These are phyloP conservation scores for Boletus rufocinnamomeus DNA, from an alignment of 768 basidiomycete genomes.

Conservation along the genomic window DNA sequence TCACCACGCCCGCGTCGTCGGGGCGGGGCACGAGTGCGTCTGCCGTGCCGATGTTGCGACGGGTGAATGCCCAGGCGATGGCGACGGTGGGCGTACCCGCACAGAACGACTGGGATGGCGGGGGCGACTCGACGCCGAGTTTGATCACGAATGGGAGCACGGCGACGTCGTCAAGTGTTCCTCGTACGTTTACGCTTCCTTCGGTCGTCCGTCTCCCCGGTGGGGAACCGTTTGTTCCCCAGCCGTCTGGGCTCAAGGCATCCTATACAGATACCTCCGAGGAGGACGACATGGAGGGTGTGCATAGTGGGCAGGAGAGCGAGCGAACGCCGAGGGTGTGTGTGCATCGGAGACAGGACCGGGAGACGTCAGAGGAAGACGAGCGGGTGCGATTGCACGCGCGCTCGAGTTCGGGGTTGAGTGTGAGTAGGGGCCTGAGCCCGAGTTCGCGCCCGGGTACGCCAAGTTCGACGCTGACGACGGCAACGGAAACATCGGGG, in stretches of 20 bases:
- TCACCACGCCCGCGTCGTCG: constrained; percentile 13
- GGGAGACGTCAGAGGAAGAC: constrained; percentile 11
- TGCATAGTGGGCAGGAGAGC: not conserved
- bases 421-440: not conserved
- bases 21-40: constrained; percentile 2
- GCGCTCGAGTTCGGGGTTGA: not conserved
- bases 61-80: constrained; percentile 19
- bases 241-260: constrained; percentile 26
- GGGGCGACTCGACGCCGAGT: constrained; percentile 25
- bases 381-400: not conserved
- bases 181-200: constrained; percentile 6
- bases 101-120: constrained; percentile 1
- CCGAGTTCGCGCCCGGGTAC: constrained; percentile 22
- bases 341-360: constrained; percentile 6
- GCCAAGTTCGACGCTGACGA: constrained; percentile 23
- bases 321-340: not conserved
- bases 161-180: constrained; percentile 18
- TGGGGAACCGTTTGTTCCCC: constrained; percentile 15
- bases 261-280: constrained; percentile 21
- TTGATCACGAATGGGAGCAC: constrained; percentile 23
- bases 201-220: not conserved
- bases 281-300: constrained; percentile 16
- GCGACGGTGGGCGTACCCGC: not conserved
- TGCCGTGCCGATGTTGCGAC: constrained; percentile 22
- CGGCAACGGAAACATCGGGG: constrained; percentile 21